Conservation (phyloP, 1,284 basidiomycete genomes). For the Tilletiopsis washingtonensis region DNA sequence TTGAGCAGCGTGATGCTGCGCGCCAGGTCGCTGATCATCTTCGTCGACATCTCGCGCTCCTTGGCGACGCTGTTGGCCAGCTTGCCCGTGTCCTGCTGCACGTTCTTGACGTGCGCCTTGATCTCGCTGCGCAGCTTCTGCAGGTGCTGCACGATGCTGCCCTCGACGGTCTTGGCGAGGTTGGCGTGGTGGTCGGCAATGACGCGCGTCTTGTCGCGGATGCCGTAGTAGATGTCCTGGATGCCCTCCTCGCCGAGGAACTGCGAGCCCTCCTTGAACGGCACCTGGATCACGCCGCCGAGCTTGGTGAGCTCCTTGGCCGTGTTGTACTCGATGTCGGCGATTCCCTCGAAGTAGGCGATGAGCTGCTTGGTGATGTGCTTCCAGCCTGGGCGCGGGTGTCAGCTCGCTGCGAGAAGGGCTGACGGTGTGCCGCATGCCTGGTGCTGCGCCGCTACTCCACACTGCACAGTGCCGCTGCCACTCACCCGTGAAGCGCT, state of each 20-base stretch:
- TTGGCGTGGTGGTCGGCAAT: conserved; percentile 97
- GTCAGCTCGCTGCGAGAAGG: not conserved
- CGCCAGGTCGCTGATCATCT: conserved; percentile 77
- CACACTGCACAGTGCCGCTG: not conserved
- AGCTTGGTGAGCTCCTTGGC: conserved; percentile 90
- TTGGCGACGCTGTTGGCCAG: conserved; percentile 86
- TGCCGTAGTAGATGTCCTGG: conserved; percentile 85
- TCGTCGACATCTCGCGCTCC: conserved; percentile 83
- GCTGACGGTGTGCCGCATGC: not conserved
- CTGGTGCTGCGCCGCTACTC: not conserved
- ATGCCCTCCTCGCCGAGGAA: conserved; percentile 46
- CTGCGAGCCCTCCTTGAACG: conserved; percentile 79
- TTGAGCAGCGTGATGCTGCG: conserved; percentile 82
- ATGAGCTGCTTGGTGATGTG: conserved; percentile 61
- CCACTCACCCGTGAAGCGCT: conserved; percentile 55
- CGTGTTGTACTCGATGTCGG: conserved; percentile 62
- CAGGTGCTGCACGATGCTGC: conserved; percentile 93
- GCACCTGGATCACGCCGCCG: conserved; percentile 94
- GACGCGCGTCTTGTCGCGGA: conserved; percentile 79
- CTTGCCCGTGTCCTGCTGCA: conserved; percentile 96
- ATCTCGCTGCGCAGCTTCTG: conserved; percentile 89
- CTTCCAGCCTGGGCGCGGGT: conserved; percentile 63
- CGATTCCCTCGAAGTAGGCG: conserved; percentile 58
- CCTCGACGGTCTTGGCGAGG: conserved; percentile 89
- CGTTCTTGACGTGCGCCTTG: conserved; percentile 92